Conservation (phyloP, 2,329 filamentous ascomycete genomes). For the Colletotrichum incanum region DNA sequence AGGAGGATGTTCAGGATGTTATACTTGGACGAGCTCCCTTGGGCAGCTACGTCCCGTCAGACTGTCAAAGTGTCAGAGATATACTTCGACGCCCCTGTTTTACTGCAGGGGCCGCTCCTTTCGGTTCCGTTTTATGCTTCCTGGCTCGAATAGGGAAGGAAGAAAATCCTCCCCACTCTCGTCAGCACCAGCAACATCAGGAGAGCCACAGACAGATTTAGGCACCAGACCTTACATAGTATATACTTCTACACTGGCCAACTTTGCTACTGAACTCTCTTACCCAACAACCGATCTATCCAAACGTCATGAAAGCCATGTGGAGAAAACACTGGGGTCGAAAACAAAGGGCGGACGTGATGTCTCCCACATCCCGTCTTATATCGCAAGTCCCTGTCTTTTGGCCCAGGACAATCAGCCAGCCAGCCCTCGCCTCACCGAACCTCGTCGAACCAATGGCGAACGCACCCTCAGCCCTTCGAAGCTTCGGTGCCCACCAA, state of each 20-base stretch:
- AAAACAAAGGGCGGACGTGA: neutral
- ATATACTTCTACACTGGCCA: neutral
- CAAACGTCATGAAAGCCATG: too few species aligned
- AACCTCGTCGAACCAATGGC: conserved; percentile 10
- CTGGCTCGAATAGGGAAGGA: conserved; percentile 14
- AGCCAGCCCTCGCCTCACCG: conserved; percentile 8
- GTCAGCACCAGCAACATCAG: conserved; percentile 18
- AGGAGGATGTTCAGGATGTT: neutral
- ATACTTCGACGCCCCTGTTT: neutral
- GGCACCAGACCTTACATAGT: conserved; percentile 21
- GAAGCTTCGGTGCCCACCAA: neutral
- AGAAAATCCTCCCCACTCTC: conserved; percentile 8
- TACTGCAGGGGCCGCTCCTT: conserved; percentile 29
- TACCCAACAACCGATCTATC: too few species aligned
- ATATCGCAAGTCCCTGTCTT: neutral
- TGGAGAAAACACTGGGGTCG: neutral
- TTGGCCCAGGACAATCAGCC: neutral
- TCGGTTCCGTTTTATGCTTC: conserved; percentile 18
- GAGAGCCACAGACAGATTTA: conserved; percentile 9
- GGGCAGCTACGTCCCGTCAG: conserved; percentile 1
- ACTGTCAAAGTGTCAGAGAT: neutral
- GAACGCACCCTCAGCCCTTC: neutral
- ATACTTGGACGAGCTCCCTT: too few species aligned
- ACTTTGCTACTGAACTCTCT: neutral
- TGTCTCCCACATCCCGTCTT: conserved; percentile 12